Conservation (phyloP, 2,329 filamentous ascomycete species). For the Diaporthe nobilis region DNA sequence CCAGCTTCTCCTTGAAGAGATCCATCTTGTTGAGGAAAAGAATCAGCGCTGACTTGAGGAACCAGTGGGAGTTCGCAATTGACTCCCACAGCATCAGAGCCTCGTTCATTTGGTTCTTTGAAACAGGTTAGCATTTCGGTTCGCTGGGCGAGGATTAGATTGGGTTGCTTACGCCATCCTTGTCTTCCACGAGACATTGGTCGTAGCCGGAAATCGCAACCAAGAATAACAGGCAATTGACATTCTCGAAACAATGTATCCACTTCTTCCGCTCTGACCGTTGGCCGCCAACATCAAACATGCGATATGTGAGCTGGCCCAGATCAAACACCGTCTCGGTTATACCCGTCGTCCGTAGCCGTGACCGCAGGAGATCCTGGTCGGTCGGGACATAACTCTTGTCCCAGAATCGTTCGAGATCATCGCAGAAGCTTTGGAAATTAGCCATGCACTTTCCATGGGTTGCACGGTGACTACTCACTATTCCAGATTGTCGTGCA, state of each 20-base stretch:
- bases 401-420: conserved; percentile 81
- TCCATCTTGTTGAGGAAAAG: conserved; percentile 92
- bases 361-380: conserved; percentile 92
- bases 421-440: conserved; percentile 80
- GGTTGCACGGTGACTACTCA: conserved; percentile 62
- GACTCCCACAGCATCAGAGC: conserved; percentile 90
- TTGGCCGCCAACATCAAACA: conserved; percentile 96
- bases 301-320: conserved; percentile 92
- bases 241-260: conserved; percentile 97
- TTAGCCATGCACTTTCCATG: background rate
- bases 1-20: conserved; percentile 83
- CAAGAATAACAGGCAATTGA: conserved; percentile 91
- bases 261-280: conserved; percentile 96
- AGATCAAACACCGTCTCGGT: conserved; percentile 95
- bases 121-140: conserved; percentile 45
- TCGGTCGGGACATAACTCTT: conserved; percentile 89
- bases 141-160: background rate
- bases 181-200: conserved; percentile 95
- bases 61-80: conserved; percentile 89
- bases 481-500: conserved; percentile 97
- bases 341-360: conserved; percentile 93
- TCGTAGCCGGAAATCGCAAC: conserved; percentile 97
- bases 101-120: conserved; percentile 91
- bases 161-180: conserved; percentile 83
- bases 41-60: conserved; percentile 84